Percentiles rank a stretch among this genome's conserved stretches.
phyloP scores from a whole-genome alignment of 2,329 filamentous ascomycete genomes.

The Aureobasidium sp. region DNA sequence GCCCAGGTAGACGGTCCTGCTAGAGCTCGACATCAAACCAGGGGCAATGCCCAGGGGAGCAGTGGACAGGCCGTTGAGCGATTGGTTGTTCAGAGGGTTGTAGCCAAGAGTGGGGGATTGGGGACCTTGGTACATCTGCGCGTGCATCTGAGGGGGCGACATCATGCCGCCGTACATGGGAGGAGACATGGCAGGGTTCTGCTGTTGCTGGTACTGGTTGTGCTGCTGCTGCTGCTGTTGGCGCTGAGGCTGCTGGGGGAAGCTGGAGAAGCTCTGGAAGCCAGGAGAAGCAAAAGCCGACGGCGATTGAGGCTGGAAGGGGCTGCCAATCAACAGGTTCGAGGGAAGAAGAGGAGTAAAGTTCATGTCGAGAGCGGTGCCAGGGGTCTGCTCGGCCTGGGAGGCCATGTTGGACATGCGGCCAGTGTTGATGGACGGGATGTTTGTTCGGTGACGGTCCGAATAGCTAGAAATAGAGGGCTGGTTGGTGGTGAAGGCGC shows the following conservation, averaged over 20 bases:
- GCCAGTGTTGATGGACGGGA: conserved; percentile 87
- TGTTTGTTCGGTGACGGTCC: conserved; percentile 77
- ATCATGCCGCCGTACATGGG: conserved; percentile 77
- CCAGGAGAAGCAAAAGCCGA: conserved; percentile 83
- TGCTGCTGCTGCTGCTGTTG: conserved; percentile 46
- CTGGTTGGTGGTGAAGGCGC: conserved; percentile 79
- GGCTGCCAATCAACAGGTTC: conserved; percentile 86
- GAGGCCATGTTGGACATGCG: conserved; percentile 46
- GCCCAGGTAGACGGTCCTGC: conserved; percentile 91
- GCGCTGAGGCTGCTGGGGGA: conserved; percentile 50
- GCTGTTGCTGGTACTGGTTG: conserved; percentile 58
- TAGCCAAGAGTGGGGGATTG: conserved; percentile 81
- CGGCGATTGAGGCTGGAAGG: conserved; percentile 91
- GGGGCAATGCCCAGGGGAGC: conserved; percentile 68
- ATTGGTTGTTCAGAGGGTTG: conserved; percentile 51
- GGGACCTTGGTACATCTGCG: conserved; percentile 70
- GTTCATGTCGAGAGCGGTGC: conserved; percentile 92
- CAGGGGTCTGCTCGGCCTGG: conserved; percentile 74
- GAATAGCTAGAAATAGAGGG: conserved; percentile 65
- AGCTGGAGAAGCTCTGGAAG: conserved; percentile 75
- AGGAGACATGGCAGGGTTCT: conserved; percentile 56
- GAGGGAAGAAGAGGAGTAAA: conserved; percentile 94
- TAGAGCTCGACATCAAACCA: conserved; percentile 80
- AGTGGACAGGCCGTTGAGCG: conserved; percentile 47
- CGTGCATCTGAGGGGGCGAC: conserved; percentile 74